Percentiles rank a stretch among this genome's conserved stretches.
phyloP scores from a whole-genome alignment of 2,329 filamentous ascomycete species.

The Amauroascus niger region DNA sequence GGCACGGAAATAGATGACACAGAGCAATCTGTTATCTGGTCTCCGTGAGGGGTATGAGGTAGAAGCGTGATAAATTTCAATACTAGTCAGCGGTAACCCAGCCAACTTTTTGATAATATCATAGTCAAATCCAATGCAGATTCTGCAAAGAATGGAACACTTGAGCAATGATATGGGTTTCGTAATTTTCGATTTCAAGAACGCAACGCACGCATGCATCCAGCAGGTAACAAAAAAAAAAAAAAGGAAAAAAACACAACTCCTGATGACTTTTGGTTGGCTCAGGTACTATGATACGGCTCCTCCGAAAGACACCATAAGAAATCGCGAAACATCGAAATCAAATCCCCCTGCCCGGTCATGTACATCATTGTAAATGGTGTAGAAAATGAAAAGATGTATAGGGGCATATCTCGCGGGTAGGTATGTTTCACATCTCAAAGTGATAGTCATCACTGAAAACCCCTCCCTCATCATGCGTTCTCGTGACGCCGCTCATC shows the following conservation, averaged over 20 bases:
- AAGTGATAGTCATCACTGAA: conserved; percentile 39
- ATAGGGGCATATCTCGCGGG: conserved; percentile 6
- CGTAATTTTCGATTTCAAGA: not conserved
- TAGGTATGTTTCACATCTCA: conserved; percentile 31
- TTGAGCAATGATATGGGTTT: not conserved
- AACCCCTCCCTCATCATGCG: conserved; percentile 32
- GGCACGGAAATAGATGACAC: not conserved
- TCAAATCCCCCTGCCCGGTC: conserved; percentile 11
- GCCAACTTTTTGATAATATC: not conserved
- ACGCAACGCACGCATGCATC: not conserved
- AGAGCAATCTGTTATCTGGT: not conserved
- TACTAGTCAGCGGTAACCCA: not conserved
- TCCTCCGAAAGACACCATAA: conserved; percentile 4
- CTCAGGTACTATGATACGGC: not conserved
- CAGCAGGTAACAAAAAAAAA: not conserved
- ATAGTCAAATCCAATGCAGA: conserved; percentile 1
- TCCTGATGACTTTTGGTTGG: conserved; percentile 1
- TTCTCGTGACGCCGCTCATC: conserved; percentile 38
- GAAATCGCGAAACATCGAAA: conserved; percentile 7
- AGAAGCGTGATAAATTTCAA: not conserved
- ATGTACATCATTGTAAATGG: conserved; percentile 11
- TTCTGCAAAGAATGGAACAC: conserved; percentile 2
- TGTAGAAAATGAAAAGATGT: conserved; percentile 5
- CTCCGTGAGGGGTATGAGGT: not conserved
- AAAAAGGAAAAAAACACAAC: not conserved